Percentiles rank a stretch among this genome's conserved stretches.
Evolutionary conservation across 2,329 filamentous ascomycete genomes (phyloP).

Genomic region (Ceratocystis eucalypticola): DNA sequence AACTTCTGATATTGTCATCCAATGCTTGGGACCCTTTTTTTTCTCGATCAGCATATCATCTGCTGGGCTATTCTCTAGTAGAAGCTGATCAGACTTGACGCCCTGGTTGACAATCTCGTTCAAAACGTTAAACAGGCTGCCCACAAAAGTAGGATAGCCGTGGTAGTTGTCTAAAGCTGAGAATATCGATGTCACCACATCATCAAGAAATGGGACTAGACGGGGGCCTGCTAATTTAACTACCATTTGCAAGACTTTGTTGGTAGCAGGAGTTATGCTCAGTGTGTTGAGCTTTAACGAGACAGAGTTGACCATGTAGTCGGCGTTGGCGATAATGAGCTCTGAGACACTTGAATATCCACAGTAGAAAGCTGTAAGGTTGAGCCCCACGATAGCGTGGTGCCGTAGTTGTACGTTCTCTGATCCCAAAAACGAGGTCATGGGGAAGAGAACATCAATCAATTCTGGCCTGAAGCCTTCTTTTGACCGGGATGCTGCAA

Average conservation of each 20-base stretch:
- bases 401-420: slow-evolving; percentile 51
- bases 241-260: slow-evolving; percentile 90
- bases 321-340: slow-evolving; percentile 78
- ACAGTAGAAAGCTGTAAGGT: slow-evolving; percentile 63
- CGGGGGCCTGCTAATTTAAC: slow-evolving; percentile 69
- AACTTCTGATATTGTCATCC: slow-evolving; percentile 33
- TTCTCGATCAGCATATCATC: slow-evolving; percentile 30
- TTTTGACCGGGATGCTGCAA: slow-evolving; percentile 55
- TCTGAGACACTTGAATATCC: slow-evolving; percentile 61
- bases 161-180: slow-evolving; percentile 89
- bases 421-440: slow-evolving; percentile 79
- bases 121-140: slow-evolving; percentile 70
- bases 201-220: slow-evolving; percentile 78
- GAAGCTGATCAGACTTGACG: slow-evolving; percentile 41
- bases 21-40: slow-evolving; percentile 28
- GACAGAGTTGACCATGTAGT: slow-evolving; percentile 92
- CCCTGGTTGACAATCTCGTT: slow-evolving; percentile 75
- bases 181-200: slow-evolving; percentile 83
- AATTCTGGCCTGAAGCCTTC: slow-evolving; percentile 67
- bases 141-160: slow-evolving; percentile 75
- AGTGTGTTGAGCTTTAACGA: slow-evolving; percentile 81
- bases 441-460: slow-evolving; percentile 79
- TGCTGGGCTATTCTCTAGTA: slow-evolving; percentile 31
- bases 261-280: slow-evolving; percentile 80
- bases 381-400: slow-evolving; percentile 73